phyloP scores from a whole-genome alignment of 129 eudicot species.

The Tagetes patula region DNA sequence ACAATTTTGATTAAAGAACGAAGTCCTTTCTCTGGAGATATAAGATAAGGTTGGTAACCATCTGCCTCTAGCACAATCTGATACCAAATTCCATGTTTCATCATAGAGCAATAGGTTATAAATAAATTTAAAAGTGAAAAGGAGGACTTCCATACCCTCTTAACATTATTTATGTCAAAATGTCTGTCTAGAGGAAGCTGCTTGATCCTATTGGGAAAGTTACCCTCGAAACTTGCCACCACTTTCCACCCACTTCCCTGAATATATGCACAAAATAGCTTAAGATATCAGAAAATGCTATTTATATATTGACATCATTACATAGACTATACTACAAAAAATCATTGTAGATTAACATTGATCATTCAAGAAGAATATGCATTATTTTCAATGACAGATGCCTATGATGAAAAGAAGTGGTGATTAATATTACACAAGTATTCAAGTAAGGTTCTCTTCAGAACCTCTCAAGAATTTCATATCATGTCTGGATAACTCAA shows the following conservation, averaged over 20 bases:
- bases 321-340: neutral
- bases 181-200: conserved; percentile 98
- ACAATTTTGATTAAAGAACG: conserved; percentile 86
- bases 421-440: neutral
- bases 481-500: conserved; percentile 1
- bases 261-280: conserved; percentile 4
- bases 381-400: conserved; percentile 5
- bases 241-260: conserved; percentile 99
- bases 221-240: conserved; percentile 97
- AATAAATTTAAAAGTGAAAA: neutral
- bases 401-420: neutral
- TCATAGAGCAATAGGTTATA: neutral
- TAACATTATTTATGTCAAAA: conserved; percentile 92
- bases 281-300: conserved; percentile 11
- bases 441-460: neutral
- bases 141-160: conserved; percentile 56
- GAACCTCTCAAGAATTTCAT: neutral
- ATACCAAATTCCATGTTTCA: conserved; percentile 29
- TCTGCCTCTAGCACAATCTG: conserved; percentile 99
- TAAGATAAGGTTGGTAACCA: conserved; percentile 98
- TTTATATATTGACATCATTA: conserved; percentile 7
- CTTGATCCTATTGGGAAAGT: conserved; percentile 90
- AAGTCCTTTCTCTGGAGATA: conserved; percentile 98
- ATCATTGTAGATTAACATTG: conserved; percentile 12
- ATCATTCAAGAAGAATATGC: neutral